Evolutionary conservation across 140 eudicot genomes (phyloP).

Genomic region (Anethum foeniculum): DNA sequence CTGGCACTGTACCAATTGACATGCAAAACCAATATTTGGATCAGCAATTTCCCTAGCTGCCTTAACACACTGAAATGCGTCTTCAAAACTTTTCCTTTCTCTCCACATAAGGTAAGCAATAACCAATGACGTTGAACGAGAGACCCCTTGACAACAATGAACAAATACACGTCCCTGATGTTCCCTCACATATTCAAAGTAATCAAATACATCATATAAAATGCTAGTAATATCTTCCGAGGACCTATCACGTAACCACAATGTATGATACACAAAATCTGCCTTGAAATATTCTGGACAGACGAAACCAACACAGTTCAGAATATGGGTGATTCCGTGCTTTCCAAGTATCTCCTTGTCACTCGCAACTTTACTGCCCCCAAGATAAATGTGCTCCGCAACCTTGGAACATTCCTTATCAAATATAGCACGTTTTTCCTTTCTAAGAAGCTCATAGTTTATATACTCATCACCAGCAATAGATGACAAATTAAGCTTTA

Average conservation of each 20-base stretch:
- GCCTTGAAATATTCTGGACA: constrained; percentile 71
- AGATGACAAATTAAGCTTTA: constrained; percentile 56
- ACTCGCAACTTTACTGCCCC: constrained; percentile 63
- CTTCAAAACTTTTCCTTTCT: constrained; percentile 58
- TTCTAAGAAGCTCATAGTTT: constrained; percentile 38
- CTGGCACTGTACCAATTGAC: constrained; percentile 72
- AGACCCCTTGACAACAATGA: constrained; percentile 82
- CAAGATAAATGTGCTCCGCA: constrained; percentile 60
- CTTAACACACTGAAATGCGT: constrained; percentile 49
- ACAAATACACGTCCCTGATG: constrained; percentile 59
- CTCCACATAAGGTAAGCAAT: constrained; percentile 66
- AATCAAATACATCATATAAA: constrained; percentile 72
- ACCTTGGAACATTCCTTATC: constrained; percentile 74
- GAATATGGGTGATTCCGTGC: constrained; percentile 58
- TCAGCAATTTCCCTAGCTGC: constrained; percentile 44
- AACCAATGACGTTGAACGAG: constrained; percentile 69
- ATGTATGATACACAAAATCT: constrained; percentile 47
- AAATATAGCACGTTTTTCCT: constrained; percentile 48
- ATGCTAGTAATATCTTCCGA: constrained; percentile 75
- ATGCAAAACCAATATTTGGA: constrained; percentile 77
- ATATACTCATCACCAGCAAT: constrained; percentile 38
- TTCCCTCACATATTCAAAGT: constrained; percentile 75
- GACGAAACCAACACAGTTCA: constrained; percentile 62
- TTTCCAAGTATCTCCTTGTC: constrained; percentile 51
- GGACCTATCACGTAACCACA: constrained; percentile 73